Percentiles rank a stretch among this genome's conserved stretches.
These are phyloP conservation scores for Scenedesmus sp. DNA, from an alignment of 163 green algal genomes.

Conservation along the genomic window DNA sequence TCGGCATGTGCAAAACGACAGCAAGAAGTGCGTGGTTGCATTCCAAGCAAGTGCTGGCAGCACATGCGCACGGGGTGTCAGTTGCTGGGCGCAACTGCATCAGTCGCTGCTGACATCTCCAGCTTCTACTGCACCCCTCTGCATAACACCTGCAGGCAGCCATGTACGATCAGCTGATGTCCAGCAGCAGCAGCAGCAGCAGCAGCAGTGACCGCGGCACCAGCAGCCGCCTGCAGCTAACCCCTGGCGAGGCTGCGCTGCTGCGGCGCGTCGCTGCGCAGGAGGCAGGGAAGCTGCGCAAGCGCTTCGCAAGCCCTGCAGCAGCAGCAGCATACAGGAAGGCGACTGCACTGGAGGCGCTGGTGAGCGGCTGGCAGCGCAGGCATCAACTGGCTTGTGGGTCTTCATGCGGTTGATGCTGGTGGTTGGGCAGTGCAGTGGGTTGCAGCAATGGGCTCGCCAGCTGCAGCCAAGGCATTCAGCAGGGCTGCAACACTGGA, in stretches of 20 bases:
- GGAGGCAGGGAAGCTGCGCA: conserved; percentile 9
- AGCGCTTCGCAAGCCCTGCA: conserved; percentile 23
- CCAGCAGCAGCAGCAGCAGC: conserved; percentile 9
- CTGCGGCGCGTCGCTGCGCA: neutral
- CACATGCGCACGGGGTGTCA: neutral
- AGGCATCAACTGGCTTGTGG: neutral
- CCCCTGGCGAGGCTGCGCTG: neutral
- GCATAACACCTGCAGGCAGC: conserved; percentile 11
- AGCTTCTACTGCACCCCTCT: neutral
- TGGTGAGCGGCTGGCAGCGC: neutral
- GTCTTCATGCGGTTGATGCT: neutral
- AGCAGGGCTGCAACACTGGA: no score
- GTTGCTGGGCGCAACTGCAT: neutral
- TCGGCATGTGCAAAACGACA: neutral
- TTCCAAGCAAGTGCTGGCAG: neutral
- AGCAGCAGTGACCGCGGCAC: neutral
- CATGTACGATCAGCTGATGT: conserved; percentile 2
- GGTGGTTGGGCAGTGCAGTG: neutral
- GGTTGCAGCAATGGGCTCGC: neutral
- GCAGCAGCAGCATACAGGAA: conserved; percentile 22
- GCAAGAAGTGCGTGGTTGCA: neutral
- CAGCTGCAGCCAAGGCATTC: no score
- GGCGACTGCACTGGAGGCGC: conserved; percentile 35
- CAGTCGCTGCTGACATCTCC: neutral
- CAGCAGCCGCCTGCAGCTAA: neutral